phyloP scores from a whole-genome alignment of 1,139 yeast species.

The Scheffersomyces insectosa region DNA sequence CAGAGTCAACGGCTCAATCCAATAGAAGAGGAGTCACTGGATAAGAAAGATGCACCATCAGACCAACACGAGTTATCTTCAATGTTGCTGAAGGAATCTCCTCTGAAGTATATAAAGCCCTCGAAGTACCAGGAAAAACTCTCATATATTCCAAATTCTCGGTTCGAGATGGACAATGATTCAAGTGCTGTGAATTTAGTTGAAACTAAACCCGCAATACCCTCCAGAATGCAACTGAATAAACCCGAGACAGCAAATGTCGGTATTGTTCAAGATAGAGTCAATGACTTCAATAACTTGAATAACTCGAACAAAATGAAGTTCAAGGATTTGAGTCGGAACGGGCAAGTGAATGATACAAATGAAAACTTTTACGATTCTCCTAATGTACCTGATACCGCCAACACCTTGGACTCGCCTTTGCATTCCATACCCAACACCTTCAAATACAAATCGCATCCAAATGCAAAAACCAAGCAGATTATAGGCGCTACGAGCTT shows the following conservation, averaged over 20 bases:
- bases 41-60: neutral
- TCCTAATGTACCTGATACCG: slow-evolving; percentile 3
- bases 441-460: slow-evolving; percentile 47
- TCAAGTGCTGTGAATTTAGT: neutral
- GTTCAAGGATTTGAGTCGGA: neutral
- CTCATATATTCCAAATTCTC: slow-evolving; percentile 35
- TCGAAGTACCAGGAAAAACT: slow-evolving; percentile 32
- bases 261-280: too few relatives aligned
- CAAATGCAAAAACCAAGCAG: slow-evolving; percentile 45
- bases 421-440: slow-evolving; percentile 45
- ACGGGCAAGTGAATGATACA: too few relatives aligned
- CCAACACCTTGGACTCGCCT: slow-evolving; percentile 15
- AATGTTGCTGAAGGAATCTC: slow-evolving; percentile 7
- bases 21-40: slow-evolving; percentile 6
- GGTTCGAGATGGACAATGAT: slow-evolving; percentile 26
- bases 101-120: slow-evolving; percentile 11
- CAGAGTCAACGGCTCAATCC: slow-evolving; percentile 4
- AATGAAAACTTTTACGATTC: neutral
- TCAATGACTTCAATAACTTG: too few relatives aligned
- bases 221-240: too few relatives aligned
- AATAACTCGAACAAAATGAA: too few relatives aligned
- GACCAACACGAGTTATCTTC: neutral
- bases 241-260: too few relatives aligned
- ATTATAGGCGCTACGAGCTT: slow-evolving; percentile 19
- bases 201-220: too few relatives aligned